Percentiles rank a stretch among this genome's conserved stretches.
Evolutionary conservation across 139 green algal genomes (phyloP).

Genomic region (Chlorella sp.): DNA sequence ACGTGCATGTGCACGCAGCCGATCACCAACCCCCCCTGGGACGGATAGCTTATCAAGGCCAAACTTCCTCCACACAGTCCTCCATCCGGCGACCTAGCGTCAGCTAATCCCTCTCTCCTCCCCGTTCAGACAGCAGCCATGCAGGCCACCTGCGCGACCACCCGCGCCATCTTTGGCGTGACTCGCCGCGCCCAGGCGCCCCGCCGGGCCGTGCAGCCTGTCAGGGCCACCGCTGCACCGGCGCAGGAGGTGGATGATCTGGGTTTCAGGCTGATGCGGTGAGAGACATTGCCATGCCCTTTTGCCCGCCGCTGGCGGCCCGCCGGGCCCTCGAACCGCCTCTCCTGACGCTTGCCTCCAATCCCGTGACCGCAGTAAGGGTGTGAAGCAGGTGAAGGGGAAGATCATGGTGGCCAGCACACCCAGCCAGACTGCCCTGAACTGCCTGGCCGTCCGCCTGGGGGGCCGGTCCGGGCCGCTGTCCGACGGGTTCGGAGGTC

Average conservation of each 20-base stretch:
- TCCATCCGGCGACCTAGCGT: background rate
- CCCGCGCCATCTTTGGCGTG: conserved; percentile 15
- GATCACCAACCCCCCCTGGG: background rate
- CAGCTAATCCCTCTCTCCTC: background rate
- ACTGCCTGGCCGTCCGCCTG: too few species aligned
- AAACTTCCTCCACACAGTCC: too few species aligned
- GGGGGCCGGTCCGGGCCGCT: too few species aligned
- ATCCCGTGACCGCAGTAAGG: too few species aligned
- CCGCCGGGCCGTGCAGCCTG: conserved; percentile 18
- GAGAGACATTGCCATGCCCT: too few species aligned
- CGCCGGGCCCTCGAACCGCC: too few species aligned
- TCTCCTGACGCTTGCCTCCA: too few species aligned
- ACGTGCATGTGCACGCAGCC: background rate
- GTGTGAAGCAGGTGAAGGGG: conserved; percentile 73
- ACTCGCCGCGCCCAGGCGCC: conserved; percentile 15
- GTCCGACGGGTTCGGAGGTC: too few species aligned
- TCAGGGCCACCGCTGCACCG: conserved; percentile 11
- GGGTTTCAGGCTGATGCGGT: conserved; percentile 87
- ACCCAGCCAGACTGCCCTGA: background rate
- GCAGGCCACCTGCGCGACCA: conserved; percentile 9
- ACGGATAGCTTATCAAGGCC: too few species aligned
- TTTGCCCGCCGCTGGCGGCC: too few species aligned
- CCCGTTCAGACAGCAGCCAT: conserved; percentile 7
- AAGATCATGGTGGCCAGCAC: background rate
- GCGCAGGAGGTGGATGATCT: conserved; percentile 32